A percentile compares a stretch with the other conserved stretches of the same genome.
Evolutionary conservation across 225 moss, liverwort and hornwort species (phyloP).

Genomic region (Pleurozium schreberi): DNA sequence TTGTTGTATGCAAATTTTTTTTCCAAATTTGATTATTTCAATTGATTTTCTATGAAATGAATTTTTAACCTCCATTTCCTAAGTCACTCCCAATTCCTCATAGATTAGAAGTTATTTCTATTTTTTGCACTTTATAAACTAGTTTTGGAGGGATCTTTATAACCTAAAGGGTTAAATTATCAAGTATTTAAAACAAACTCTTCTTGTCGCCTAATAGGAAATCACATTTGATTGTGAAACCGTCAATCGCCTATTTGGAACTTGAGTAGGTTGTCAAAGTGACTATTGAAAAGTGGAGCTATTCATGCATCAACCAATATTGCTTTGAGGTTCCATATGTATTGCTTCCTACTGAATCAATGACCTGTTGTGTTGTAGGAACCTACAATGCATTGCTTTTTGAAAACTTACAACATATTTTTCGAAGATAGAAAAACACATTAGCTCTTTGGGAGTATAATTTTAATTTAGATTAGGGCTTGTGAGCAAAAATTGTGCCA

Average conservation of each 20-base stretch:
- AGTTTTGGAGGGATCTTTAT: background rate
- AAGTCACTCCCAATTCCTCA: accelerated
- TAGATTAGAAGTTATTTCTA: background rate
- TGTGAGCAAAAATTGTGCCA: too few species aligned
- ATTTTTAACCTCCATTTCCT: background rate
- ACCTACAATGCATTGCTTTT: background rate
- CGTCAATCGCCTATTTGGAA: background rate
- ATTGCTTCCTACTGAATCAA: background rate
- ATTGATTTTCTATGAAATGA: background rate
- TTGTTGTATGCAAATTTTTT: background rate
- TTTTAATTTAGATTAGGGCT: too few species aligned
- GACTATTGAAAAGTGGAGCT: background rate
- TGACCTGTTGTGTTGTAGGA: background rate
- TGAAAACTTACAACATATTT: too few species aligned
- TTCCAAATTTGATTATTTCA: background rate
- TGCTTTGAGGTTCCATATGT: background rate
- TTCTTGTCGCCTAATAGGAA: background rate
- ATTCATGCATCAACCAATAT: background rate
- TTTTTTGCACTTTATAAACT: background rate
- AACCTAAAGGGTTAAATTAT: background rate
- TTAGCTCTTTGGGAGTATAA: too few species aligned
- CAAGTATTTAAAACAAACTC: accelerated
- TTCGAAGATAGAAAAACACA: too few species aligned
- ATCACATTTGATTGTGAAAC: background rate
- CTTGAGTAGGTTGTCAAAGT: background rate